These are phyloP conservation scores for Dipteronia sinensis DNA, from an alignment of 345 rosid genomes.

Conservation along the genomic window DNA sequence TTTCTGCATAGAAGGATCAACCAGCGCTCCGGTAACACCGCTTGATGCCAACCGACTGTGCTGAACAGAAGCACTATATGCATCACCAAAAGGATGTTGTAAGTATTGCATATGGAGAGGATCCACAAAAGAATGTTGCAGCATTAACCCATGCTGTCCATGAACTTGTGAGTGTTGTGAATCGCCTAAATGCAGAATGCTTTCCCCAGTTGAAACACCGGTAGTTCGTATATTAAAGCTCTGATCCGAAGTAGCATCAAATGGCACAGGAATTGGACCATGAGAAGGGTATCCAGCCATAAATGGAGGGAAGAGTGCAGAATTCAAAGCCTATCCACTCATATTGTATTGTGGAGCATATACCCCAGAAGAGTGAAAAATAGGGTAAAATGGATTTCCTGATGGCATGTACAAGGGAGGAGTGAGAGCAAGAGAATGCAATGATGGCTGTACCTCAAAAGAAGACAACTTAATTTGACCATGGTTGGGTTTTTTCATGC, in stretches of 20 bases:
- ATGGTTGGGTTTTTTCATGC: conserved; percentile 38
- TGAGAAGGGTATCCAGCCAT: conserved; percentile 75
- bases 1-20: conserved; percentile 50
- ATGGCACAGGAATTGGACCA: conserved; percentile 60
- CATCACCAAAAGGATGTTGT: conserved; percentile 64
- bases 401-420: conserved; percentile 73
- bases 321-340: conserved; percentile 62
- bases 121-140: conserved; percentile 63
- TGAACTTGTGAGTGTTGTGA: conserved; percentile 49
- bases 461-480: conserved; percentile 50
- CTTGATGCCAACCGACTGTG: conserved; percentile 37
- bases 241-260: conserved; percentile 53
- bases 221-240: conserved; percentile 40
- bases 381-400: conserved; percentile 65
- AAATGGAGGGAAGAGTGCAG: conserved; percentile 60
- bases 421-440: conserved; percentile 65
- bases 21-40: conserved; percentile 40
- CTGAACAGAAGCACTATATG: conserved; percentile 52
- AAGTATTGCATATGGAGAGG: conserved; percentile 72
- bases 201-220: conserved; percentile 43
- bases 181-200: conserved; percentile 37
- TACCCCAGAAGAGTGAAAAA: conserved; percentile 66
- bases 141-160: conserved; percentile 50
- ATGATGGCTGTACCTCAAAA: conserved; percentile 54
- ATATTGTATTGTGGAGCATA: conserved; percentile 63